Evolutionary conservation across 345 rosid species (phyloP).

Genomic region (Gossypium thurberi): DNA sequence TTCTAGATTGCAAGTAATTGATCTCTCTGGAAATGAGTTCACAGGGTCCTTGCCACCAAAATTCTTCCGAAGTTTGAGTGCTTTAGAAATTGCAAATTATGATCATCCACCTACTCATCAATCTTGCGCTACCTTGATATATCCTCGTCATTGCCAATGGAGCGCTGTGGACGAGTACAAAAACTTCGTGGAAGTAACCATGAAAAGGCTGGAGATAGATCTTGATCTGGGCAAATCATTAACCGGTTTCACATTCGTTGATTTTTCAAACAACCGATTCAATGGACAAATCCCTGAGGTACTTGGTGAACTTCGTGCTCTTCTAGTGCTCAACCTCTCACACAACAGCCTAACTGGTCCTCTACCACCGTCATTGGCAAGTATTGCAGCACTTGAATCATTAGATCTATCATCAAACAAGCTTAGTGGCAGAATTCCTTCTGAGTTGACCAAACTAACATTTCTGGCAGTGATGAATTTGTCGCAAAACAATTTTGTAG

Average conservation of each 20-base stretch:
- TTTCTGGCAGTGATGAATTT: neutral
- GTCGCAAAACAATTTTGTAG: neutral
- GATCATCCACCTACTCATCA: too few relatives aligned
- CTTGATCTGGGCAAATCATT: neutral
- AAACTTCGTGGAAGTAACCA: neutral
- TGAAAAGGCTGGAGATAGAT: neutral
- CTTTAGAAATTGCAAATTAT: too few relatives aligned
- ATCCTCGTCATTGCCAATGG: too few relatives aligned
- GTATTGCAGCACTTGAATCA: slow-evolving; percentile 8
- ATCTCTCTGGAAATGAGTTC: slow-evolving; percentile 8
- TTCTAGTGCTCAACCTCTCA: neutral
- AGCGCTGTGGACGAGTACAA: neutral
- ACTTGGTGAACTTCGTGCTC: neutral
- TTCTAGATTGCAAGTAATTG: neutral
- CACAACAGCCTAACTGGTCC: slow-evolving; percentile 2
- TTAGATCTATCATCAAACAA: slow-evolving; percentile 15
- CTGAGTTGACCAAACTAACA: neutral
- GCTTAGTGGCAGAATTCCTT: slow-evolving; percentile 6
- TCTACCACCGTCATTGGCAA: slow-evolving; percentile 15
- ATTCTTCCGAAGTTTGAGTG: neutral
- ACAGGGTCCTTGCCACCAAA: neutral
- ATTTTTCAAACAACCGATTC: neutral
- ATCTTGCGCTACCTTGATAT: too few relatives aligned
- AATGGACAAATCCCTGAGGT: neutral
- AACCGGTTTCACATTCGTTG: neutral